phyloP scores from a whole-genome alignment of 1,284 basidiomycete species.

The Ustilago bromivora region DNA sequence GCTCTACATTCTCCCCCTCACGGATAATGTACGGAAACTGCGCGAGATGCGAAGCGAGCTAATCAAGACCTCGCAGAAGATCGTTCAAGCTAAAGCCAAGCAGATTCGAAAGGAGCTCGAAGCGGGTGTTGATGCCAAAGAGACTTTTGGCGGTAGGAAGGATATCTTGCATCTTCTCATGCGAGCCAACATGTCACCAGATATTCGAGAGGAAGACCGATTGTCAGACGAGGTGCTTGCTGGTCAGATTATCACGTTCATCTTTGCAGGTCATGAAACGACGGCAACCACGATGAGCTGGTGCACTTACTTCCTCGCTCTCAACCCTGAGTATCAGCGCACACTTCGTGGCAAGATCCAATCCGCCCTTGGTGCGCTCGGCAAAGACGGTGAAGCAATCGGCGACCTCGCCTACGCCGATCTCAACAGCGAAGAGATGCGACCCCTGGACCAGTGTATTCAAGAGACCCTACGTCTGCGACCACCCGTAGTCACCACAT shows the following conservation, averaged over 20 bases:
- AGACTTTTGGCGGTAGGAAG: conserved; percentile 51
- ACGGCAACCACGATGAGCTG: conserved; percentile 58
- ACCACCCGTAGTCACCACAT: conserved; percentile 57
- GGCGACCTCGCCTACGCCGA: conserved; percentile 51
- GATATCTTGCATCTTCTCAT: conserved; percentile 53
- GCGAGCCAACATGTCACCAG: conserved; percentile 54
- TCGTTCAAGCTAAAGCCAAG: conserved; percentile 38
- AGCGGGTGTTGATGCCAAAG: conserved; percentile 43
- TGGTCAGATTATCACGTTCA: conserved; percentile 62
- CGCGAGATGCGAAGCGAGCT: conserved; percentile 50
- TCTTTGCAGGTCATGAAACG: conserved; percentile 68
- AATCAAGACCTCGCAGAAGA: conserved; percentile 44
- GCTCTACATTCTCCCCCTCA: conserved; percentile 48
- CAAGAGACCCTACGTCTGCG: conserved; percentile 62
- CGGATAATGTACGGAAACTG: conserved; percentile 46
- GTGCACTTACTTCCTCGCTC: conserved; percentile 58
- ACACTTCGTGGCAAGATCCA: conserved; percentile 53
- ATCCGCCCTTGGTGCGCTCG: conserved; percentile 18
- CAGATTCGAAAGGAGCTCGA: conserved; percentile 50
- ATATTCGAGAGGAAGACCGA: conserved; percentile 38
- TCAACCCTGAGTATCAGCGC: conserved; percentile 49
- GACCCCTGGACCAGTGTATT: conserved; percentile 58
- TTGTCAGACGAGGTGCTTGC: conserved; percentile 53
- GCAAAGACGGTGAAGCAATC: conserved; percentile 47
- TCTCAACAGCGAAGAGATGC: conserved; percentile 52